Conservation (phyloP, 257 asterid genomes). For the Striga asiatica region DNA sequence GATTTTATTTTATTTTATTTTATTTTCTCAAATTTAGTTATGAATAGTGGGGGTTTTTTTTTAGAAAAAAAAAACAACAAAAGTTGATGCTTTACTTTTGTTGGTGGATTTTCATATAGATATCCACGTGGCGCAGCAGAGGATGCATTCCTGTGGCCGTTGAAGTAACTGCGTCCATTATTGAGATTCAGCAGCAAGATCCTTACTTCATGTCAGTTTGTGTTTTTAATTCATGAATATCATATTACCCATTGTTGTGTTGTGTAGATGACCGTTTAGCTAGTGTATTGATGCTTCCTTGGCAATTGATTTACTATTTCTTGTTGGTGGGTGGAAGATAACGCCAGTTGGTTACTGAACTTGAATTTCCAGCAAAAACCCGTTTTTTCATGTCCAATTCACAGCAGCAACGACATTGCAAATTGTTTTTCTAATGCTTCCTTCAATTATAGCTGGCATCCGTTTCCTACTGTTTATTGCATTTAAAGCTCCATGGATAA, state of each 20-base stretch:
- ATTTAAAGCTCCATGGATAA: too few species aligned
- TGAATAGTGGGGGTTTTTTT: neutral
- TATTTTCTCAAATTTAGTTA: neutral
- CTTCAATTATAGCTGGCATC: neutral
- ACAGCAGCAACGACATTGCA: neutral
- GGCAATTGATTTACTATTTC: too few species aligned
- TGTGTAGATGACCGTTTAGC: neutral
- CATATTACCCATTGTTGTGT: neutral
- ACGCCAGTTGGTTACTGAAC: too few species aligned
- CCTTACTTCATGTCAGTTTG: conserved; percentile 44
- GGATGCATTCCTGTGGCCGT: conserved; percentile 60
- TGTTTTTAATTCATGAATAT: neutral
- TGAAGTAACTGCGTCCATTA: conserved; percentile 63
- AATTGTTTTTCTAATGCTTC: too few species aligned
- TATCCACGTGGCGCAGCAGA: conserved; percentile 77
- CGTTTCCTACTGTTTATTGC: neutral
- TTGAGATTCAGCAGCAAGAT: conserved; percentile 83
- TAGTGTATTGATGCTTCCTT: too few species aligned
- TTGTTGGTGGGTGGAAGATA: too few species aligned
- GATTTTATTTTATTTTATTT: neutral
- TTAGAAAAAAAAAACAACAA: too few species aligned
- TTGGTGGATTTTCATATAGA: conserved; percentile 32
- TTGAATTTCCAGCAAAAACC: too few species aligned
- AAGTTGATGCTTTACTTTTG: too few species aligned
- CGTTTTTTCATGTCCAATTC: too few species aligned